Evolutionary conservation across 2,329 filamentous ascomycete species (phyloP), one percentile per base, ranked within the genome.

Genomic region (Aspergillus amoenus): DNA sequence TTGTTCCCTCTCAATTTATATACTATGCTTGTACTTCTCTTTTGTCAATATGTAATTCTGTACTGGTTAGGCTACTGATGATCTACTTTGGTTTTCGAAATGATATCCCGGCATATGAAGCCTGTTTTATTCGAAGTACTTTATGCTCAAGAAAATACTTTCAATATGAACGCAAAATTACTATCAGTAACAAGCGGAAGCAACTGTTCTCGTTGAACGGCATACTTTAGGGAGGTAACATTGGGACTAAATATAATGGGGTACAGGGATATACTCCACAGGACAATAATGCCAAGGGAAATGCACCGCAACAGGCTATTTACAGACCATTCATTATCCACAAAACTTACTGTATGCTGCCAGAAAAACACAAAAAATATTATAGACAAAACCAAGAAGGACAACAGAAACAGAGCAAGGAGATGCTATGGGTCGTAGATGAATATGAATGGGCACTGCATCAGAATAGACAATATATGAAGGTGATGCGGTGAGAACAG

Each of bases 81-180:
- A 30, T 15, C 5, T 5, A 43, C 21, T 47, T 30, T 30, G 27
- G 27, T 30, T 22, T 22, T 50, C 51, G 17, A 44, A 40, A 34
- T 58, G 68, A 70, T 69, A 66, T 66, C 67, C 68, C 67, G 59
- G 65, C 66, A 67, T 30, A 42, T 41, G 21, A 41, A 24, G 34
- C 13, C 42, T 1, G 39, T 49, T 40, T 5, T 32, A 34, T 44
- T 12, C 41, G 8, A 50, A 39, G 27, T 30, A 30, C 27, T 30
- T 21, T 15, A 34, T n/a, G 15, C 30, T 18, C n/a, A 3, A 41
- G 3, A 41, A 17, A 42, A 21, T n/a, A 18, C 17, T 42, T 17
- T 13, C 1, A 17, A 9, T 17, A 37, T n/a, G 15, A n/a, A 7
- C 15, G 34, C 2, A 15, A 3, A 37, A 37, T 1, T n/a, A 37